Evolutionary conservation across 306 rosid genomes (phyloP), one percentile per base, ranked within the genome.

Genomic region (Trichosanthes truncata): DNA sequence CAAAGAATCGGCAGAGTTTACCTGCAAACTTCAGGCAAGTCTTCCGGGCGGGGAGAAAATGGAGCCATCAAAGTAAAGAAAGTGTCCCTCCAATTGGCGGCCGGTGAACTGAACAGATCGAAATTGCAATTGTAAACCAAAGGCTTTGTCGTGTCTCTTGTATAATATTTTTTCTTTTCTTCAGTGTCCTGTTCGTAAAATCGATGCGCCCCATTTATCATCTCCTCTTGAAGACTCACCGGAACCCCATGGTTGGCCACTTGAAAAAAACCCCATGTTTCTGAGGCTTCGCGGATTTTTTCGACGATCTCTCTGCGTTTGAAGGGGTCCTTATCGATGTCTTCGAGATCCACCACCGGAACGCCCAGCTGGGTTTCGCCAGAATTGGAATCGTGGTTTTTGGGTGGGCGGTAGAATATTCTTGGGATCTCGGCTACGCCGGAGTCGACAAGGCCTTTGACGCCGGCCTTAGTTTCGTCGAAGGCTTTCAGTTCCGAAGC

Each of bases 221-320:
- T 84, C 67, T 68, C 83, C 36, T 84, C 87, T 69, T 85, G 73
- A 43, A 86, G 35, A 33, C 12, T 35, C 13, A 15, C 38, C 20
- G 87, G 76, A 41, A 87, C 48, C 15, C 82, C 93, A 84, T 88
- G 93, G 57, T 87, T 89, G 20, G 82, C 72, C 11, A 84, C 84
- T 31, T 86, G 89, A 82, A 89, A 88, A 68, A 89, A 89, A 0
- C 92, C 92, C 86, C 89, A 85, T 0, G 69, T 80, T 77, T 88
- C 80, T 8, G 83, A 78, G 0, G 89, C 88, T 25, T 59, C 7
- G 35, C 76, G 23, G 36, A 88, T 76, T 68, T 80, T 76, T 6
- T 77, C 80, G 25, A 89, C 85, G 20, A 84, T 76, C 56, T 77
- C 74, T 48, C n/a, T 78, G 56, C 84, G 78, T 60, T 7, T 48